A percentile compares a stretch with the other conserved stretches of the same genome.
Evolutionary conservation across 257 asterid genomes (phyloP).

Genomic region (Craterostigma plantagineum): DNA sequence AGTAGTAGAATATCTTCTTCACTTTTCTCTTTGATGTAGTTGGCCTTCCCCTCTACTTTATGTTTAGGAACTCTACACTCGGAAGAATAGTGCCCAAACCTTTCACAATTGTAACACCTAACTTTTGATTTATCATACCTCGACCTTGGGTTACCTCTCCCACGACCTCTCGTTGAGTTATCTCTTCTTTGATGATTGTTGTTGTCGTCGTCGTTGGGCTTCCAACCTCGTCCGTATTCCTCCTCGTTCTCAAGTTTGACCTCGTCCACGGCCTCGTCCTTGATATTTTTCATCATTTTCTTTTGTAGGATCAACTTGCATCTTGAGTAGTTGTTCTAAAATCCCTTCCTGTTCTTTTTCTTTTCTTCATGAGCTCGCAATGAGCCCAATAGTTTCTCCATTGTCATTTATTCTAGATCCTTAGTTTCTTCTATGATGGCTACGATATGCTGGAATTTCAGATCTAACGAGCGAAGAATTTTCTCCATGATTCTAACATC

Average conservation of each 20-base stretch:
- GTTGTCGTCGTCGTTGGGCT: not conserved
- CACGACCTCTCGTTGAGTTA: not conserved
- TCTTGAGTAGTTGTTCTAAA: not conserved
- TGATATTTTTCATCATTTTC: not conserved
- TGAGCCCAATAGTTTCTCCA: not conserved
- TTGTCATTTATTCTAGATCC: not conserved
- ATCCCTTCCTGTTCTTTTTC: not conserved
- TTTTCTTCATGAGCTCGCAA: not conserved
- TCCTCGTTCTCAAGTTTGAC: no score
- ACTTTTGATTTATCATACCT: not conserved
- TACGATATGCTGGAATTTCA: not conserved
- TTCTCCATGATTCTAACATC: not conserved
- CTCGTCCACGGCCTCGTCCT: not conserved
- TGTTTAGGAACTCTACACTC: not conserved
- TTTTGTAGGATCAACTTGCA: not conserved
- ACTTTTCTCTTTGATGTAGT: not conserved
- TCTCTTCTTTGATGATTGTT: not conserved
- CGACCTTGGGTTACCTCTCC: not conserved
- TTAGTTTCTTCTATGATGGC: not conserved
- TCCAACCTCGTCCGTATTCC: constrained; percentile 1
- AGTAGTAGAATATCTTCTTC: not conserved
- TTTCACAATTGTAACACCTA: not conserved
- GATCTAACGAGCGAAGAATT: not conserved
- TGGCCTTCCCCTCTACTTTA: not conserved
- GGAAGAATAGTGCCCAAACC: not conserved